Percentiles rank a stretch among this genome's conserved stretches.
phyloP scores from a whole-genome alignment of 2,329 filamentous ascomycete genomes.

The Diaporthe citrichinensis region DNA sequence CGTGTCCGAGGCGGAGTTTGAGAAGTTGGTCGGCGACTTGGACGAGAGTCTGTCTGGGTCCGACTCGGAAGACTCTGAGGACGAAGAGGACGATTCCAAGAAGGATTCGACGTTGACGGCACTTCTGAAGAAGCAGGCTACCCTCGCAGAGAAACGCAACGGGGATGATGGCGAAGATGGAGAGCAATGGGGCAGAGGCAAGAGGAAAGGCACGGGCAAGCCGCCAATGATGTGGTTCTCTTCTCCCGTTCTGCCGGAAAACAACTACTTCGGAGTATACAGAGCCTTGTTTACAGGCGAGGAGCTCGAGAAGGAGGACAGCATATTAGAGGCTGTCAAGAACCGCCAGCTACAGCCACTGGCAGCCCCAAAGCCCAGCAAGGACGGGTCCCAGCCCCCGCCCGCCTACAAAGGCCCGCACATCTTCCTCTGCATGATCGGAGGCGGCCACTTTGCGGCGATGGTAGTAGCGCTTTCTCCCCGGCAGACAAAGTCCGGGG shows the following conservation, averaged over 20 bases:
- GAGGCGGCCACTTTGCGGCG: constrained; percentile 95
- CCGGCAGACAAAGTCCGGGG: constrained; percentile 76
- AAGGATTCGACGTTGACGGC: constrained; percentile 81
- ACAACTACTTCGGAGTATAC: constrained; percentile 89
- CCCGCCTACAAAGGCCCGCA: constrained; percentile 80
- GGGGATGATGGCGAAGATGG: constrained; percentile 61
- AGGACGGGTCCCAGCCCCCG: constrained; percentile 69
- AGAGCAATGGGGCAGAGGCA: constrained; percentile 58
- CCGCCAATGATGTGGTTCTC: constrained; percentile 88
- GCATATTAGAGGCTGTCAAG: constrained; percentile 77
- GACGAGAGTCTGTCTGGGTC: constrained; percentile 96
- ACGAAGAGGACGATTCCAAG: constrained; percentile 68
- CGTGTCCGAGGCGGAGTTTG: constrained; percentile 87
- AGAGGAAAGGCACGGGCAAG: constrained; percentile 72
- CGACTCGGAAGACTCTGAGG: constrained; percentile 79
- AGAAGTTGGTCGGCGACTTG: constrained; percentile 85
- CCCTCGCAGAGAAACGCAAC: constrained; percentile 68
- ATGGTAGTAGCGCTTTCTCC: constrained; percentile 94
- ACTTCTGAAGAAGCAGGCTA: constrained; percentile 87
- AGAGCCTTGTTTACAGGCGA: constrained; percentile 81
- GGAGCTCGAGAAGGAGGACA: constrained; percentile 75
- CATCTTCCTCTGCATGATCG: constrained; percentile 98
- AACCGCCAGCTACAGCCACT: constrained; percentile 83
- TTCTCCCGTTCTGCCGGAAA: constrained; percentile 80
- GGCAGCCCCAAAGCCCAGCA: constrained; percentile 65